Evolutionary conservation across 768 basidiomycete species (phyloP), one percentile per base, ranked within the genome.

Genomic region (Macrolepiota fuliginosa): DNA sequence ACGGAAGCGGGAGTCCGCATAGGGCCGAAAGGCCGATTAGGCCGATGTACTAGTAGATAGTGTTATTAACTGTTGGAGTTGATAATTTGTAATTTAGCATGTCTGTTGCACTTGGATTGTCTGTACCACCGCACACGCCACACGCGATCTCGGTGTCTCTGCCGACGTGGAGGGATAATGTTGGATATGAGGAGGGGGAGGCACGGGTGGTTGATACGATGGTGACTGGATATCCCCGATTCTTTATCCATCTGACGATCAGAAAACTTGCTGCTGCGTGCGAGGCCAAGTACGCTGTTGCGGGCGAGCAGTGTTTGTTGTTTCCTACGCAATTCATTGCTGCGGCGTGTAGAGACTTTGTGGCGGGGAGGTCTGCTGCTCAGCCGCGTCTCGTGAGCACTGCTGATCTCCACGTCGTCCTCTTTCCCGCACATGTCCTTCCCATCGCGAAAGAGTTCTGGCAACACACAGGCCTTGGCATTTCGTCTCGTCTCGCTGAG

Each of bases 121-220:
- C 88, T 3, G 79, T 90, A 1, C 89, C 89, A 17, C 83, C 88
- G 1, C 79, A 84, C 70, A 89, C 86, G 3, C 85, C 89, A 11
- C 96, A 98, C 68, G 96, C 95, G 12, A 92, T 96, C 65, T 96
- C 94, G 2, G 94, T 96, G n/a, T 95, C 93, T 7, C 81, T 98
- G 1, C 96, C 96, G 0, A 95, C 85, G 32, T 98, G 96, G 96
- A 76, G 77, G 35, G 96, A 98, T 73, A 92, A 90, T 67, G 85
- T 98, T 19, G 95, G 80, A 12, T 98, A 98, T 67, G 96, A 98
- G 73, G 90, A 94, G 67, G 93, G 93, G 17, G 88, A 91, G 9
- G 84, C 89, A 66, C 80, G 94, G 39, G 87, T 98, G 4, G 69
- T 91, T 1, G 83, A 90, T 60, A 77, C 75, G 5, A 93, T 96